Base-by-base conservation (phyloP, 2,329 filamentous ascomycete genomes). In the Ophiostoma piceae region DNA sequence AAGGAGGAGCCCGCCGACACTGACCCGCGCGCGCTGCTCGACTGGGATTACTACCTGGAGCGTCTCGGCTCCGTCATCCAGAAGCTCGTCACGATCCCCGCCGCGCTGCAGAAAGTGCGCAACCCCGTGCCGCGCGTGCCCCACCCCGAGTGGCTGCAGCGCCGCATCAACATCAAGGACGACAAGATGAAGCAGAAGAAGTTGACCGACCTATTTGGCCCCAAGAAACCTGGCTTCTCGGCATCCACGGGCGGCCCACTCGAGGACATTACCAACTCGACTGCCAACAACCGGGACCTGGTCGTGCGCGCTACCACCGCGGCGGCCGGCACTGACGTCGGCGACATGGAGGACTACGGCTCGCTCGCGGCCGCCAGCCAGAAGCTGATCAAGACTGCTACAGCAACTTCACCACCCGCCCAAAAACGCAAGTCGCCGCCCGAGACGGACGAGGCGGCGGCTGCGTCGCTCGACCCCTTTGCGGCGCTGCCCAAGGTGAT, bases 121-220 rank as follows among this genome's bases (percentile, higher is more conserved):
- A 99, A 99, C 76, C 95, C 95, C 0, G 94, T 98, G 1, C 96
- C 95, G 16, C 86, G 96, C 73, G 92, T 99, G 14, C 85, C 91
- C 7, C 96, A 99, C 80, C 95, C 95, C 0, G 96, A 99, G 69
- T 99, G 95, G 95, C 85, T 99, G 43, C 93, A 97, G 76, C 88
- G 92, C 71, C 87, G 94, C 68, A 97, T 99, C 79, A 92, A 95
- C 74, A 90, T 90, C 78, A 98, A 97, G 79, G 95, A 99, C 70
- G 95, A 99, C 80, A 94, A 90, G 77, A 90, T 98, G 84, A 97
- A 99, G 82, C 95, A 99, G 81, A 96, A 94, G 82, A 99, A 99
- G 81, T 90, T 99, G 83, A 99, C 94, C 0, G 95, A 98, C 76
- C 83, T 97, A 75, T 97, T 99, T 76, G 84, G 77, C 1, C 39